Evolutionary conservation across 106 monocot genomes (phyloP), one percentile per base, ranked within the genome.

Genomic region (Ottelia alismoides): DNA sequence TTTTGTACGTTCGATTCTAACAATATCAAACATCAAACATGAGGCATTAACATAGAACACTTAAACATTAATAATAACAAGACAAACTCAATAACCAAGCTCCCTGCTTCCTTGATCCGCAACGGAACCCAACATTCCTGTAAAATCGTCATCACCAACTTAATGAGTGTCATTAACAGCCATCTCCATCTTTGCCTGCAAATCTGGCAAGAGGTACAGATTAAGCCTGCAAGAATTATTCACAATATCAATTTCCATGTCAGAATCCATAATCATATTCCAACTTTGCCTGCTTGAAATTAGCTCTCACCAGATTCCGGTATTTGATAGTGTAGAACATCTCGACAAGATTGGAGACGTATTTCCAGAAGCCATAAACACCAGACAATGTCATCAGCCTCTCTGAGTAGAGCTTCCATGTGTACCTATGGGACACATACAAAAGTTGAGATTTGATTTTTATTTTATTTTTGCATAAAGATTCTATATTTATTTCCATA

Each of bases 311-410:
- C 62, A 71, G 29, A 30, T 71, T 63, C 6, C 70, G 62, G 56
- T 63, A 71, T 30, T 71, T 63, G 56, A 71, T 62, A 20, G 56
- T 43, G 24, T 71, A 63, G n/a, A 71, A 71, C 70, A 71, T 64
- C 57, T 71, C 63, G 19, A 71, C 63, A 5, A 63, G 63, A 25
- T 71, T 71, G 27, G 62, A 63, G 50, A 71, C 63, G 31, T 55
- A 64, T 28, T 64, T 71, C 70, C 70, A 71, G 50, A 71, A 71
- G 24, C 70, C 63, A 24, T 71, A 71, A 17, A 71, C 70, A 23
- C 63, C 62, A 27, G 63, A 63, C 11, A 71, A 49, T 22, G 62
- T 71, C 63, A 71, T 63, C 63, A 71, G 9, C 28, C 63, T 71
- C 56, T 71, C 63, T 0, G 70, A 63, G 49, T 71, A 71, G 20